Evolutionary conservation across 768 basidiomycete genomes (phyloP), one percentile per base, ranked within the genome.

Genomic region (Gloeostereum incarnatum): DNA sequence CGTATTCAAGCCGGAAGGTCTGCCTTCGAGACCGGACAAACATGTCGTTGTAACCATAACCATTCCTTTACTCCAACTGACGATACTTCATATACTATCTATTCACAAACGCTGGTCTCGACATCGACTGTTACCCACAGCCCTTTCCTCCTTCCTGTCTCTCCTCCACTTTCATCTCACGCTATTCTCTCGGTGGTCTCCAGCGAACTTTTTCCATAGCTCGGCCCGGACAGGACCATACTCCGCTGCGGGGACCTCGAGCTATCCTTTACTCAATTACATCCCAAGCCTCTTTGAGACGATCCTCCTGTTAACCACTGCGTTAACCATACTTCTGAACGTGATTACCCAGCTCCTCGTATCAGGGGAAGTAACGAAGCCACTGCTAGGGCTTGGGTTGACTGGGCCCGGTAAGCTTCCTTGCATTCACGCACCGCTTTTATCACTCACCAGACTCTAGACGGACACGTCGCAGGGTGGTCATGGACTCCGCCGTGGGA

Each of bases 261-360:
- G 44, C 9, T 84, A 85, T 49, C 84, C 85, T 1, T 63, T 85
- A 9, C 69, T 86, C 40, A 84, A 81, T 50, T 82, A 81, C 44
- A 67, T 86, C 39, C 81, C 82, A 3, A 81, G 77, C 55, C 56
- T 81, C 39, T 75, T 87, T 41, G 85, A 88, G 53, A 71, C 81
- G 1, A 34, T 71, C 35, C 68, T 88, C 26, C 47, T 83, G 21
- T 52, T 54, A 17, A 66, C 77, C 29, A 81, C 79, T 8, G 32
- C 72, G 4, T 59, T 82, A 29, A 80, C 84, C 5, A 56, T 78
- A 35, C 54, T 57, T 23, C 71, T 87, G 36, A 81, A 84, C 43
- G 64, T 60, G 8, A 46, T 84, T 45, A 76, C 79, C 0, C 85
- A 86, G 54, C 53, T 87, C 14, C 61, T 85, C 17, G 62, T 79